Base-by-base conservation (phyloP, 2,329 filamentous ascomycete genomes). In the Alternaria sp. region DNA sequence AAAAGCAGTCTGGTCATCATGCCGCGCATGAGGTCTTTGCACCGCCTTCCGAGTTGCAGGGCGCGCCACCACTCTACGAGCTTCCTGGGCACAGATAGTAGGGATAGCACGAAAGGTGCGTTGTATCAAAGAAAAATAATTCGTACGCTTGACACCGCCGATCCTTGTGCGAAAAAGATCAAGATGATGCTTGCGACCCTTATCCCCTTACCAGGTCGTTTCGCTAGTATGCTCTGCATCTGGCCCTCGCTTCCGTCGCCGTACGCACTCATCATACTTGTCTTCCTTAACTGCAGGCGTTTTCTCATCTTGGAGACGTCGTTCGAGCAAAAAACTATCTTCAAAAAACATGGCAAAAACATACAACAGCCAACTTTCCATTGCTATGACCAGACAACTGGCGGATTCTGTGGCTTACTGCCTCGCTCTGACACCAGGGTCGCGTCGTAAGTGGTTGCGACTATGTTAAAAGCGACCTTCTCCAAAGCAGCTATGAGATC, bases 61-160 rank as follows among this genome's bases (percentile, higher is more conserved):
- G 32, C 15, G 32, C 32, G 32, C 32, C 32, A 40, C 32, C 15
- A 0, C 32, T n/a, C 32, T 40, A n/a, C 8, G 32, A 40, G 32
- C 32, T 40, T 1, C 32, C 32, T 40, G 32, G 15, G 3, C 32
- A n/a, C 2, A 40, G 32, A 40, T 40, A n/a, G 0, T 9, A 40
- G 15, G 32, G 2, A 40, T 0, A 40, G 7, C 1, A 1, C 0
- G 7, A 40, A 1, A 3, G 32, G 4, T 10, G 15, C 8, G 7
- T n/a, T 40, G 15, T 5, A n/a, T 40, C 8, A 40, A 3, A n/a
- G 32, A 3, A 40, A n/a, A 2, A 10, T 0, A n/a, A 40, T 10
- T n/a, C 8, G 8, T n/a, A 40, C 15, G 32, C 15, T 40, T 10
- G 4, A 1, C 15, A n/a, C 15, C 1, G 15, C 32, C 13, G 3